These are phyloP conservation scores for Pyrenopolyporus hunteri DNA, from an alignment of 495 filamentous ascomycete genomes.

Conservation along the genomic window DNA sequence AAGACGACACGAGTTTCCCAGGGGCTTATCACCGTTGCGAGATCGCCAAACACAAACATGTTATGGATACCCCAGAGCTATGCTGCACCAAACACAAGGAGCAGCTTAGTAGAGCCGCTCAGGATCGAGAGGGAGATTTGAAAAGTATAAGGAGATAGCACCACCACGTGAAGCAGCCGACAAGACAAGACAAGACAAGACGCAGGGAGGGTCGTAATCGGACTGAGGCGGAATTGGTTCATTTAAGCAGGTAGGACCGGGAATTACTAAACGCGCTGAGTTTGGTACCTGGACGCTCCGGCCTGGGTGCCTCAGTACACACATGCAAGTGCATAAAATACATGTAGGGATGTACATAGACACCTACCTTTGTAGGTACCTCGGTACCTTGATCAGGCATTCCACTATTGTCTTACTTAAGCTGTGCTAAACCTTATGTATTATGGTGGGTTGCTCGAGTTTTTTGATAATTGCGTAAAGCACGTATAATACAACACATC, in stretches of 20 bases:
- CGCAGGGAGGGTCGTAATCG: conserved; percentile 16
- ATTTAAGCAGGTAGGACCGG: conserved; percentile 19
- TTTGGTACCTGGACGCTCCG: conserved; percentile 1
- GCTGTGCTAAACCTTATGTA: too few relatives aligned
- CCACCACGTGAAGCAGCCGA: conserved; percentile 21
- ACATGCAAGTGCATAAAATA: not conserved
- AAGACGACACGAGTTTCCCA: conserved; percentile 21
- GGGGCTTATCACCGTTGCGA: conserved; percentile 24
- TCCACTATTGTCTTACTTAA: too few relatives aligned
- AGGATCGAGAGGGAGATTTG: not conserved
- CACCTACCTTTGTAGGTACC: not conserved
- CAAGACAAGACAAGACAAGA: not conserved
- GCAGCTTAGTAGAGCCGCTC: not conserved
- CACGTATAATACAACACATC: too few relatives aligned
- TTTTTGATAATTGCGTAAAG: too few relatives aligned
- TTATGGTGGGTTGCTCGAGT: too few relatives aligned
- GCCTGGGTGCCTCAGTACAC: too few relatives aligned
- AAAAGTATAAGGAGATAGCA: conserved; percentile 4
- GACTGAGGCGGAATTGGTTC: conserved; percentile 19
- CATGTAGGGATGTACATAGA: not conserved
- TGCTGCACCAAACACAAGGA: conserved; percentile 19
- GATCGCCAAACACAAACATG: conserved; percentile 30
- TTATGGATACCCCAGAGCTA: conserved; percentile 6
- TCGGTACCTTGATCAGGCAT: too few relatives aligned
- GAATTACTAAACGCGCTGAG: conserved; percentile 26